Base-by-base conservation (phyloP, 345 rosid species). In the Populus euphratica region DNA sequence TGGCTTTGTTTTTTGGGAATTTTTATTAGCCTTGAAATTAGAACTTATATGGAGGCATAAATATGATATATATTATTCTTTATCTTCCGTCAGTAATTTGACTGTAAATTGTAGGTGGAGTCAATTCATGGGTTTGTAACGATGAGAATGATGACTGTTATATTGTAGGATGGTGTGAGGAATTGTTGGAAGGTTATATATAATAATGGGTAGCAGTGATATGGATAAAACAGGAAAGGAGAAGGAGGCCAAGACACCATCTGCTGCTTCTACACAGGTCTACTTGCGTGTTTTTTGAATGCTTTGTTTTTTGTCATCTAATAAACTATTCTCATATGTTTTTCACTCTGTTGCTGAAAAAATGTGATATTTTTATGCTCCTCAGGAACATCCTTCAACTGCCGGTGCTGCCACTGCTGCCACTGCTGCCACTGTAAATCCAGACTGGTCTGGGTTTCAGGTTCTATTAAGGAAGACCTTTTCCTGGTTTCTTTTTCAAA, bases 401-500 rank as follows among this genome's bases (percentile, higher is more conserved):
- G 76, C 91, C 66, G 82, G 83, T 83, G 80, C 93, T 52, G 90
- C 87, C 69, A 61, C 86, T 12, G 92, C n/a, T n/a, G n/a, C n/a
- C n/a, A n/a, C n/a, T 83, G 80, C 93, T 52, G 90, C 87, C 69
- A 61, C 86, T 12, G 92, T 92, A 67, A 91, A 91, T 84, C 90
- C 96, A 23, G 99, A 96, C 66, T 96, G 99, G 99, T 81, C 98
- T 11, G 94, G 98, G 61, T 96, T 93, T 87, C 99, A 96, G 98
- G 99, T 96, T 76, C 47, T 69, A 70, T 50, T 73, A 44, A 77
- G 65, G 75, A 69, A 78, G 36, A 44, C 12, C 62, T 38, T 29
- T 63, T 12, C 74, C 56, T 50, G 25, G 76, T 62, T 41, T 50
- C 21, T 52, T 43, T 12, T 21, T 12, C 29, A 11, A 52, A 21